phyloP scores from a whole-genome alignment of 1,284 basidiomycete genomes.

The Inonotus hispidus region DNA sequence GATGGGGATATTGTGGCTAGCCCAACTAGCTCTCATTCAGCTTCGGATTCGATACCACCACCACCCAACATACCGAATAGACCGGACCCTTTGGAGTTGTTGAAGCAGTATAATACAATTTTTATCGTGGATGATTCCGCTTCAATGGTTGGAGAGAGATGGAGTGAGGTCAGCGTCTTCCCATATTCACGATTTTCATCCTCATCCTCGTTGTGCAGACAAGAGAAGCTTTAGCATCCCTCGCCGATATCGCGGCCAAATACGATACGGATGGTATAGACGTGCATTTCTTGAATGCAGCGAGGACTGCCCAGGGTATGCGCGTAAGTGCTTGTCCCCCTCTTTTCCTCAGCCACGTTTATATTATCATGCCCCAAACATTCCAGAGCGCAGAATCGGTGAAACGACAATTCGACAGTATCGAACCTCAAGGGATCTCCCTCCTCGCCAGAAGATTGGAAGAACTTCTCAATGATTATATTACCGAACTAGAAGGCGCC shows the following conservation, averaged over 20 bases:
- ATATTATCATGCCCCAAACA: neutral
- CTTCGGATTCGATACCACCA: neutral
- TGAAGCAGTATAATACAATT: slow-evolving; percentile 46
- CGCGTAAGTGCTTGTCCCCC: slow-evolving; percentile 28
- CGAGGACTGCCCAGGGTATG: slow-evolving; percentile 29
- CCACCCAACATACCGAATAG: neutral
- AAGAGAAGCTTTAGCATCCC: slow-evolving; percentile 34
- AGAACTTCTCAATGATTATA: slow-evolving; percentile 38
- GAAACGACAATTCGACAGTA: slow-evolving; percentile 36
- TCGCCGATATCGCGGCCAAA: slow-evolving; percentile 37
- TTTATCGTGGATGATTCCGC: slow-evolving; percentile 54
- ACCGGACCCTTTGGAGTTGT: slow-evolving; percentile 19
- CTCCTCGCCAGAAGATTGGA: slow-evolving; percentile 48
- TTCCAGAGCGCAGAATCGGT: slow-evolving; percentile 30
- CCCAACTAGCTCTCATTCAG: slow-evolving; percentile 2
- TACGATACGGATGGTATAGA: slow-evolving; percentile 49
- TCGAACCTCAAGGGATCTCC: slow-evolving; percentile 41
- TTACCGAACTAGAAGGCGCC: slow-evolving; percentile 38
- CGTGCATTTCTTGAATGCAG: slow-evolving; percentile 42
- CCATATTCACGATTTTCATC: neutral
- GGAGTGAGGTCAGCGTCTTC: slow-evolving; percentile 37
- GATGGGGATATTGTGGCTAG: neutral
- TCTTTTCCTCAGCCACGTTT: neutral
- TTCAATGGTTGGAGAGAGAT: slow-evolving; percentile 45
- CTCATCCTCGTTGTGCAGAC: slow-evolving; percentile 29